Evolutionary conservation across 2,329 filamentous ascomycete species (phyloP).

Genomic region (Cryoendolithus antarcticus): DNA sequence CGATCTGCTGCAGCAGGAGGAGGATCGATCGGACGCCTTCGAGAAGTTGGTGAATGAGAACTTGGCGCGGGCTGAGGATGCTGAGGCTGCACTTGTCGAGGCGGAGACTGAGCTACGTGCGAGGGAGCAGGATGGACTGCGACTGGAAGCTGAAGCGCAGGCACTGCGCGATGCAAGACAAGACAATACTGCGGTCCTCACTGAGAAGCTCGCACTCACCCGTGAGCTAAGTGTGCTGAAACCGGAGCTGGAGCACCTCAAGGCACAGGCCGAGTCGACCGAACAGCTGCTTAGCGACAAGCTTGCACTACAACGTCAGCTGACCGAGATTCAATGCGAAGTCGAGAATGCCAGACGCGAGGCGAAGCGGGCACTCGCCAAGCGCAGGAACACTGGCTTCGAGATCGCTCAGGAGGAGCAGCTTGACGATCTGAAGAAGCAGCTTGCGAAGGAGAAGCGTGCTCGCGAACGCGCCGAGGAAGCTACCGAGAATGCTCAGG

Average conservation of each 20-base stretch:
- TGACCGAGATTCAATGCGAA: constrained; percentile 66
- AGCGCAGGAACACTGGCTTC: constrained; percentile 37
- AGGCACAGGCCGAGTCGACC: constrained; percentile 46
- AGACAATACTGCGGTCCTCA: constrained; percentile 58
- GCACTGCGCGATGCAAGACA: constrained; percentile 54
- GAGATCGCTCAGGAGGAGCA: constrained; percentile 31
- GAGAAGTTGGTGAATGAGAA: constrained; percentile 39
- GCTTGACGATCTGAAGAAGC: constrained; percentile 34
- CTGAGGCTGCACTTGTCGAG: constrained; percentile 31
- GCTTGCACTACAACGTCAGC: constrained; percentile 62
- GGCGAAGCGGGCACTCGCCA: constrained; percentile 43
- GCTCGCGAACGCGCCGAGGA: constrained; percentile 31
- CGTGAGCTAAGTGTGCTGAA: constrained; percentile 47
- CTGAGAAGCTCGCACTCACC: constrained; percentile 50
- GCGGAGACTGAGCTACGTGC: constrained; percentile 39
- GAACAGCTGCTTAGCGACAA: constrained; percentile 66
- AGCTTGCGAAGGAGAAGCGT: constrained; percentile 34
- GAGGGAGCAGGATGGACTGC: constrained; percentile 43
- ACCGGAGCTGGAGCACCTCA: constrained; percentile 51
- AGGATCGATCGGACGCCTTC: constrained; percentile 46
- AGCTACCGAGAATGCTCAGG: constrained; percentile 19
- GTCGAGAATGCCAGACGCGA: constrained; percentile 71
- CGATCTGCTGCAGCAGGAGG: constrained; percentile 47
- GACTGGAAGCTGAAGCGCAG: constrained; percentile 56
- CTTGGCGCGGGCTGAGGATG: constrained; percentile 34